Evolutionary conservation across 2,329 filamentous ascomycete species (phyloP), one percentile per base, ranked within the genome.

Genomic region (Trichoderma citrinoviride): DNA sequence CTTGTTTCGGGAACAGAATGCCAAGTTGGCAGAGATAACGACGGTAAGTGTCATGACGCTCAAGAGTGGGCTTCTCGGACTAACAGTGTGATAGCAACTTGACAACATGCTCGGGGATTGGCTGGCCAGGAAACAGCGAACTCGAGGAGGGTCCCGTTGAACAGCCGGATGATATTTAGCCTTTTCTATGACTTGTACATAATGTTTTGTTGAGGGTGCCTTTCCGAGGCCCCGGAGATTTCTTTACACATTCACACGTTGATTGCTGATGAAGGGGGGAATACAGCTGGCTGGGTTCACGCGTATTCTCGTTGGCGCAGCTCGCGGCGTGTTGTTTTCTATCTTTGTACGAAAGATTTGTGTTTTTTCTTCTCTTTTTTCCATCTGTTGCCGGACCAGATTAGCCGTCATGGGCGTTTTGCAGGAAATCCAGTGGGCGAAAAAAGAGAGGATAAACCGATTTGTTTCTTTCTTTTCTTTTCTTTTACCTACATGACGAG

Each of bases 101-200:
- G 94, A 99, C 78, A 87, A 90, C 21, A 88, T 97, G 85, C 84
- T 97, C 50, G 90, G 89, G 69, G 88, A 91, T 72, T 93, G 92
- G 89, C 82, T 96, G 72, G 83, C 90, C 75, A 80, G 89, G 74
- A 83, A 92, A 81, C 82, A 88, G 82, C 80, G 89, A 79, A 71
- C 84, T 73, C 76, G 86, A 78, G 81, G 86, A 78, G 81, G 83
- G 55, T 76, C 78, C 19, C 73, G 83, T 33, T 64, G 61, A 64
- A n/a, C 15, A 3, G 23, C 8, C 23, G 8, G 17, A n/a, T 15
- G 29, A 7, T 7, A 50, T 27, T 29, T 37, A 33, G 23, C 17
- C 37, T 47, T 40, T 62, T 23, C 50, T 62, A 62, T 44, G 40
- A 62, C 40, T 46, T 62, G 27, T 62, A 62, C 47, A 61, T 54